Evolutionary conservation across 371 early-diverging fungal species (phyloP).

Genomic region (Funneliformis caledonium): DNA sequence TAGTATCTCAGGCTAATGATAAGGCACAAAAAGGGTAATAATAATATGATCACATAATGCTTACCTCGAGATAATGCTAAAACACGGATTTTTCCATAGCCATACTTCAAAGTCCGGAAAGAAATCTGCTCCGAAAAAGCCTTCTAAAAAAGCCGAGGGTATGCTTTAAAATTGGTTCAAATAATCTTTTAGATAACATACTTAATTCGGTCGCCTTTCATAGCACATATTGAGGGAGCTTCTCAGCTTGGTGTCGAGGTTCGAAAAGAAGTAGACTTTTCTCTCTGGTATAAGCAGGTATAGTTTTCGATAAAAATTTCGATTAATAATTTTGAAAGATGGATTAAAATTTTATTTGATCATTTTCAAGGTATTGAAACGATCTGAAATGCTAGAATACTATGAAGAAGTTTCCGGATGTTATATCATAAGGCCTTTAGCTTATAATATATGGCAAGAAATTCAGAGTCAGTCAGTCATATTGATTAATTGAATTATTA

Average conservation of each 20-base stretch:
- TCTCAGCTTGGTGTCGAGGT: conserved; percentile 88
- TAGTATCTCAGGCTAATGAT: too few relatives aligned
- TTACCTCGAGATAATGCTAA: too few relatives aligned
- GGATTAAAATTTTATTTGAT: neutral
- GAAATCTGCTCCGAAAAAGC: neutral
- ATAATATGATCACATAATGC: too few relatives aligned
- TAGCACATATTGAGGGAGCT: conserved; percentile 18
- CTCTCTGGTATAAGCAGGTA: conserved; percentile 95
- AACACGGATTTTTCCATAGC: too few relatives aligned
- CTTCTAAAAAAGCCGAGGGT: neutral
- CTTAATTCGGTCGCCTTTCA: neutral
- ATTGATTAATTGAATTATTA: conserved; percentile 11
- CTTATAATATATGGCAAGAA: conserved; percentile 98
- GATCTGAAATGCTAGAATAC: conserved; percentile 99
- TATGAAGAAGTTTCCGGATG: conserved; percentile 98
- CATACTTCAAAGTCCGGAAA: too few relatives aligned
- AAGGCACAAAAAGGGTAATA: too few relatives aligned
- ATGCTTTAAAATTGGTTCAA: neutral
- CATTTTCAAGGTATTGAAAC: conserved; percentile 71
- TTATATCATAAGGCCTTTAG: conserved; percentile 98
- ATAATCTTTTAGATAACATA: neutral
- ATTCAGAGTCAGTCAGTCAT: conserved; percentile 80
- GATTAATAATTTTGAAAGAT: neutral
- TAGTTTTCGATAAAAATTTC: neutral
- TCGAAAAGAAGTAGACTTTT: conserved; percentile 93